Conservation (phyloP, 805 yeast species). For the Wickerhamiella occidentalis region DNA sequence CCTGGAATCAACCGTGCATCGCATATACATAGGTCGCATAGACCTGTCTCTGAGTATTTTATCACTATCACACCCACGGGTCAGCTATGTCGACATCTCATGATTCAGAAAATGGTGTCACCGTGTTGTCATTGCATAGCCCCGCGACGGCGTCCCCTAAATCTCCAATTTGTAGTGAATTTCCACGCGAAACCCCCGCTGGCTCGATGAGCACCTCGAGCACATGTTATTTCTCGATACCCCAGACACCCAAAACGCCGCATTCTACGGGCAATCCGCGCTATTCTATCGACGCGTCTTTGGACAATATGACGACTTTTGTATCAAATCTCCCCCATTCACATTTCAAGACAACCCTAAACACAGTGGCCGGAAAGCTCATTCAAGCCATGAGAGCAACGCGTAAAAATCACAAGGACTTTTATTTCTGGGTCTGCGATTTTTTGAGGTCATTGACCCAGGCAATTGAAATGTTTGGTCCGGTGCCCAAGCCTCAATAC, state of each 20-base stretch:
- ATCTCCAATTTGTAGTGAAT: not conserved
- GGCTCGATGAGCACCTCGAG: not conserved
- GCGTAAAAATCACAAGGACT: constrained; percentile 1
- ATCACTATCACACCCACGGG: not conserved
- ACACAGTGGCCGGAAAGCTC: constrained; percentile 7
- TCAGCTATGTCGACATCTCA: not conserved
- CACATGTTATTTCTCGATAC: not conserved
- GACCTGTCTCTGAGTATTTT: not conserved
- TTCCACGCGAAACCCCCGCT: not conserved
- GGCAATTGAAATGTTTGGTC: constrained; percentile 2
- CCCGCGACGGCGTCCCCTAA: not conserved
- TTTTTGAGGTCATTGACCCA: not conserved
- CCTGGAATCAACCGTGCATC: not conserved
- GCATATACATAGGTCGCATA: not conserved
- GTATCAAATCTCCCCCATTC: constrained; percentile 1
- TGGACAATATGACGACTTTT: not conserved
- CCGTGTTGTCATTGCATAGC: not conserved
- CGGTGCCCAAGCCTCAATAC: constrained; percentile 6
- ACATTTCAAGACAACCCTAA: constrained; percentile 3
- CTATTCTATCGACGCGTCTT: not conserved
- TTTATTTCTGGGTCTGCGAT: constrained; percentile 8
- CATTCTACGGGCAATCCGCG: not conserved
- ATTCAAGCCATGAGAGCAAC: constrained; percentile 3
- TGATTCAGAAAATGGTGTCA: not conserved
- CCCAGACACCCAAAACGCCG: not conserved